These are phyloP conservation scores for Polygonum aviculare DNA, from an alignment of 148 eudicot species.

Conservation along the genomic window DNA sequence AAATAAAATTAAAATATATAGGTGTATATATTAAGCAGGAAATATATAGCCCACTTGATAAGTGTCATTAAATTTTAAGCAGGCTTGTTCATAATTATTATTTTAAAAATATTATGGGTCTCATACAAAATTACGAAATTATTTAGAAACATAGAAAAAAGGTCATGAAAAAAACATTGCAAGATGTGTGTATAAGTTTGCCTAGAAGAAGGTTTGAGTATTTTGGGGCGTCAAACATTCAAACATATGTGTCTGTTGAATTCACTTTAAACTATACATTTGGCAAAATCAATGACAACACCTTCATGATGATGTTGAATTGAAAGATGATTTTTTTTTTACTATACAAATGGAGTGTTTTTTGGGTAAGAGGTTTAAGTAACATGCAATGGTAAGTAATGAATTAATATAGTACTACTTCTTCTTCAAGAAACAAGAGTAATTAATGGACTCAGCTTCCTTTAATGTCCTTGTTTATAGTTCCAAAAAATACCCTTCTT, in stretches of 20 bases:
- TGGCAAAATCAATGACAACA: neutral
- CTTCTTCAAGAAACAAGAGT: neutral
- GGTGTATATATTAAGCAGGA: too few species aligned
- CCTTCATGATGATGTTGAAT: neutral
- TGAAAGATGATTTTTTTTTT: too few species aligned
- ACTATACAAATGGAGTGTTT: neutral
- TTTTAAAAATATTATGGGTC: too few species aligned
- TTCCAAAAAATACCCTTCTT: neutral
- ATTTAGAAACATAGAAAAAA: too few species aligned
- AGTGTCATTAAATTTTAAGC: too few species aligned
- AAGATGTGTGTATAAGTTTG: neutral
- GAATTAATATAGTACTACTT: neutral
- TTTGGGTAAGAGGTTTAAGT: neutral
- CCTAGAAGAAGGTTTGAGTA: neutral
- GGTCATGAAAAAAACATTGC: neutral
- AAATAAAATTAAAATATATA: too few species aligned
- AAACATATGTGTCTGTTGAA: neutral
- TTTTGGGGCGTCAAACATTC: neutral
- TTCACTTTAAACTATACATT: neutral
- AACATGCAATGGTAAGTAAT: neutral
- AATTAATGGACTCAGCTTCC: neutral
- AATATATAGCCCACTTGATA: too few species aligned
- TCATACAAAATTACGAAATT: too few species aligned
- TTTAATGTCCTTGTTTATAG: neutral
- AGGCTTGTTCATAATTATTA: too few species aligned